Evolutionary conservation across 2,329 filamentous ascomycete species (phyloP), one percentile per base, ranked within the genome.

Genomic region (Aspergillus ustus): DNA sequence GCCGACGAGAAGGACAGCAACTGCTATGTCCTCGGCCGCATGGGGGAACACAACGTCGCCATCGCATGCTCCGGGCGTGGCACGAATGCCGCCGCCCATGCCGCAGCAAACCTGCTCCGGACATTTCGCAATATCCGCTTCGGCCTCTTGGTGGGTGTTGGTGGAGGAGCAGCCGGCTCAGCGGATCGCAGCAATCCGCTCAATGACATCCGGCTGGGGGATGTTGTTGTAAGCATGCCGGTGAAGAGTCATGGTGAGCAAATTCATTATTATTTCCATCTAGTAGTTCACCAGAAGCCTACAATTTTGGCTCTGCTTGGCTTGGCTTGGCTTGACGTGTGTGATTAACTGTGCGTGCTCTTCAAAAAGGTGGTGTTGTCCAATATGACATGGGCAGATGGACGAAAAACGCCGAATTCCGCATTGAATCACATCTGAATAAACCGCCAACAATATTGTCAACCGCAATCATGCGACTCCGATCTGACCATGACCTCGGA

Each of bases 361-460:
- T 3, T 28, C 37, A 25, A 19, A 1, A 17, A 55, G 52, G 52
- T 28, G 52, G 52, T 9, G 20, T 55, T 17, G 3, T 55, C 17
- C 34, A 55, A 15, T 55, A 55, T 4, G 52, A 55, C 43, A 45
- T 7, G 22, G 52, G 52, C 4, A 44, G 25, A 22, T 56, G 22
- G 44, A 31, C 29, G 17, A 17, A 48, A 34, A 13, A 48, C 9
- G 22, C 20, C 8, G 31, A 34, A 34, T 48, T 29, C n/a, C 17
- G 20, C 9, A 34, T 57, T 13, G 11, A 34, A 31, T 56, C 54
- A 0, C 54, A 34, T 9, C 4, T 57, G n/a, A 37, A 40, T 9
- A 20, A 9, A 3, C 54, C 54, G 2, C 54, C 44, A n/a, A 9
- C 4, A 4, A 2, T 34, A 25, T 57, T 2, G 8, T 48, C 9